Base-by-base conservation (phyloP, 2,329 filamentous ascomycete species). In the Scorias spongiosa region DNA sequence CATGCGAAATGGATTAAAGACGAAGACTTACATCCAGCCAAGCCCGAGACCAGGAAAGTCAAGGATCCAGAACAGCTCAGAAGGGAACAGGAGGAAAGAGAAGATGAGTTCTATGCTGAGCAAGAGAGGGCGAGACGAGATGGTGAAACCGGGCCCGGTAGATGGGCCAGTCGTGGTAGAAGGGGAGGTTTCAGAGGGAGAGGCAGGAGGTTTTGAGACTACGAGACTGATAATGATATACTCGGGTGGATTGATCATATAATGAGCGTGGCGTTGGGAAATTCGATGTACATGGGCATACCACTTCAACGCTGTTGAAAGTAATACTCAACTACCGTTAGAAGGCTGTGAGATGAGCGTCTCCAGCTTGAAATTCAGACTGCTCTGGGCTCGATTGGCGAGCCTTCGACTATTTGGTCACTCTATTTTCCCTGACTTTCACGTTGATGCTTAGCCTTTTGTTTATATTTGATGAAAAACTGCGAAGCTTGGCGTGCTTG, bases 1-100 rank as follows among this genome's bases (percentile, higher is more conserved):
- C 91, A 98, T 63, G 80, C 89, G 2, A 75, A 79, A 47, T 96
- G 85, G 80, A 64, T 67, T 14, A 71, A 63, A n/a, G 76, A 79
- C 18, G 76, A 76, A 56, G 79, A 88, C 49, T 66, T 80, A 44
- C 52, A 57, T 45, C 57, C 57, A 29, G 71, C 69, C 47, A 72
- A 70, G 53, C 76, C 74, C 5, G 73, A 73, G 46, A 69, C 74
- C 37, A 66, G 67, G 44, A 67, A 87, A 34, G 81, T 85, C 60
- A 82, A 81, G 67, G 85, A 81, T 7, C 76, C 75, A 28, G 78
- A 82, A 50, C 84, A 81, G 68, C 68, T 78, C 39, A 76, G 78
- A 58, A 66, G 66, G 42, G 76, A 80, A 48, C 67, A 81, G 59
- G 76, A 78, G 51, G 69, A 73, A 57, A 64, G 65, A 45, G 65